phyloP scores from a whole-genome alignment of 306 rosid genomes.

The Dicorynia guianensis region DNA sequence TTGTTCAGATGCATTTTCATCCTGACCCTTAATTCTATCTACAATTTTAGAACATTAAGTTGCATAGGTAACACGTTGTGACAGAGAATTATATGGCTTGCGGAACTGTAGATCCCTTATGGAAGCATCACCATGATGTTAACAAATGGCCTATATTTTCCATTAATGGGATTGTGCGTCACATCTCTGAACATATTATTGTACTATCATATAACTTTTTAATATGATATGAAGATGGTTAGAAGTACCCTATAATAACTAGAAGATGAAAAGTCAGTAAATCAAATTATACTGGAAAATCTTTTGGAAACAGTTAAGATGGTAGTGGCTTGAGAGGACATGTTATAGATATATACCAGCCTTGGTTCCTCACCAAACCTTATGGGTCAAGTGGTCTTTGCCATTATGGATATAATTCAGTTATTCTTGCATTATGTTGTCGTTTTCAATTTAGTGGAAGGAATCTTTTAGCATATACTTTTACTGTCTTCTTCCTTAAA shows the following conservation, averaged over 20 bases:
- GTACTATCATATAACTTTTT: background rate
- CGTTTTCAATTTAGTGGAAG: slow-evolving; percentile 8
- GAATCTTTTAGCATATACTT: background rate
- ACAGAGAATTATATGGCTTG: background rate
- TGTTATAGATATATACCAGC: background rate
- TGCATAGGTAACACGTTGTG: background rate
- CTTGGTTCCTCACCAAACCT: background rate
- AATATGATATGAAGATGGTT: background rate
- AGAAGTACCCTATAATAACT: background rate
- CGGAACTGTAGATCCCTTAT: slow-evolving; percentile 13
- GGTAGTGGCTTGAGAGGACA: background rate
- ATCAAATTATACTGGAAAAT: background rate
- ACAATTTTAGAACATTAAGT: slow-evolving; percentile 13
- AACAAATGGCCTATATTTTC: background rate
- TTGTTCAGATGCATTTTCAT: background rate
- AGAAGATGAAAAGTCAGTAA: background rate
- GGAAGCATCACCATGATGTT: background rate
- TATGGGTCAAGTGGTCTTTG: slow-evolving; percentile 11
- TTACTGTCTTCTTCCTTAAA: too few species aligned
- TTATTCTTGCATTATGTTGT: slow-evolving; percentile 19
- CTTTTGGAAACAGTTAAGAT: background rate
- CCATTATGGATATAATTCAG: background rate
- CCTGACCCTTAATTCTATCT: background rate
- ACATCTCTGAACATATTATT: background rate
- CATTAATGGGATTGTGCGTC: background rate